Conservation (phyloP, 2,329 filamentous ascomycete species). For the Verticillium nonalfalfae region DNA sequence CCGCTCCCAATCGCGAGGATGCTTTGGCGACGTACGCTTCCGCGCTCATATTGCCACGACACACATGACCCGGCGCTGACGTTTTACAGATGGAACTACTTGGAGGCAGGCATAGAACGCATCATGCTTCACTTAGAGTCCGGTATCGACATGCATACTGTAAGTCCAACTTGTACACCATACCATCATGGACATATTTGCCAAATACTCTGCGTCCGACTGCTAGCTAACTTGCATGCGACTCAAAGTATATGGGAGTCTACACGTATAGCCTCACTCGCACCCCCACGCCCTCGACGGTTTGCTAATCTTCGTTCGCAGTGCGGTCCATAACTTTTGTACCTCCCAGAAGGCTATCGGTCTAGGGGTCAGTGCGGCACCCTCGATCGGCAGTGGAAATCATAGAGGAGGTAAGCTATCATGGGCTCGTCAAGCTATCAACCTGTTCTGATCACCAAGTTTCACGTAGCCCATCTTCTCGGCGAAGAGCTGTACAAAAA, state of each 20-base stretch:
- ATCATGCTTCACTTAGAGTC: constrained; percentile 92
- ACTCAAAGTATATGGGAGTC: constrained; percentile 77
- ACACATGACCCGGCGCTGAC: constrained; percentile 4
- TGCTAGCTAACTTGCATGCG: constrained; percentile 3
- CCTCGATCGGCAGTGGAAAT: constrained; percentile 38
- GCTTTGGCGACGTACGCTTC: constrained; percentile 41
- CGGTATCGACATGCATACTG: constrained; percentile 88
- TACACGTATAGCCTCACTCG: constrained; percentile 60
- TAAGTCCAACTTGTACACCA: constrained; percentile 31
- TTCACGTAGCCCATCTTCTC: constrained; percentile 69
- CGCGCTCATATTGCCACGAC: not conserved
- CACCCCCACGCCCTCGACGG: not conserved
- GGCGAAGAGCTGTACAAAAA: constrained; percentile 95
- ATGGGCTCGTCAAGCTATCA: constrained; percentile 10
- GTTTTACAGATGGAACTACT: constrained; percentile 70
- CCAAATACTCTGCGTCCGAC: not conserved
- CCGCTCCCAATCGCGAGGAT: constrained; percentile 56
- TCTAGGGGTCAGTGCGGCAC: constrained; percentile 29
- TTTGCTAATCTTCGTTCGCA: constrained; percentile 35
- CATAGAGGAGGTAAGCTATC: constrained; percentile 61
- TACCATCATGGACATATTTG: constrained; percentile 4
- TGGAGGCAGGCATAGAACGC: constrained; percentile 80
- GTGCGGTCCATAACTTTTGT: constrained; percentile 96
- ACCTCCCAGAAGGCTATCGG: constrained; percentile 91
- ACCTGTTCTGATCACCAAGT: not conserved